Conservation (phyloP, 768 basidiomycete genomes). For the Naganishia vaughanmartiniae region DNA sequence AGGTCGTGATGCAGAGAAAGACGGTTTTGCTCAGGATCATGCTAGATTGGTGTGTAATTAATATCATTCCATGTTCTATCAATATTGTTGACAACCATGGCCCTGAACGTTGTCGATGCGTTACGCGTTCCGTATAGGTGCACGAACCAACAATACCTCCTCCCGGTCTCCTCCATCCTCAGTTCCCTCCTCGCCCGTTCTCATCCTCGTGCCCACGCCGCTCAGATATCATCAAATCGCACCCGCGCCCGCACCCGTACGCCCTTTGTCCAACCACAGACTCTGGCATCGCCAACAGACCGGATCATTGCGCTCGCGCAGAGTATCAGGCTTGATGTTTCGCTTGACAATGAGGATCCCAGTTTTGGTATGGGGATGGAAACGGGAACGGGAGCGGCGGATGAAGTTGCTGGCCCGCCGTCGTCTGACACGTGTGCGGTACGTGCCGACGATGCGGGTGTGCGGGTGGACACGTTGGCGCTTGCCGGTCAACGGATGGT, state of each 20-base stretch:
- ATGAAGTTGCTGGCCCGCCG: background rate
- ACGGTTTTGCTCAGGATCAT: constrained; percentile 21
- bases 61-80: background rate
- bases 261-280: constrained; percentile 14
- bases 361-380: constrained; percentile 13
- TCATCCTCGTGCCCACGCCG: too few species aligned
- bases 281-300: constrained; percentile 9
- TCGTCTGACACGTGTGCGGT: background rate
- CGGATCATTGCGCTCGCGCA: constrained; percentile 14
- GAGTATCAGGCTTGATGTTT: constrained; percentile 10
- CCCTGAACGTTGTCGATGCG: background rate
- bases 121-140: background rate
- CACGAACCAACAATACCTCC: constrained; percentile 14
- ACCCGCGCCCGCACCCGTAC: background rate
- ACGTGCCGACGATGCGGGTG: background rate
- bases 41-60: constrained; percentile 15
- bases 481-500: constrained; percentile 17
- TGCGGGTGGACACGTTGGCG: constrained; percentile 15
- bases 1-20: background rate
- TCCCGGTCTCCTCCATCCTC: constrained; percentile 5
- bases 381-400: background rate
- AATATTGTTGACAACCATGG: too few species aligned
- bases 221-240: too few species aligned
- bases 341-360: constrained; percentile 16
- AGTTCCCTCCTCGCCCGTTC: background rate